Conservation (phyloP, 208 protist genomes). For the Leishmania tarentolae region DNA sequence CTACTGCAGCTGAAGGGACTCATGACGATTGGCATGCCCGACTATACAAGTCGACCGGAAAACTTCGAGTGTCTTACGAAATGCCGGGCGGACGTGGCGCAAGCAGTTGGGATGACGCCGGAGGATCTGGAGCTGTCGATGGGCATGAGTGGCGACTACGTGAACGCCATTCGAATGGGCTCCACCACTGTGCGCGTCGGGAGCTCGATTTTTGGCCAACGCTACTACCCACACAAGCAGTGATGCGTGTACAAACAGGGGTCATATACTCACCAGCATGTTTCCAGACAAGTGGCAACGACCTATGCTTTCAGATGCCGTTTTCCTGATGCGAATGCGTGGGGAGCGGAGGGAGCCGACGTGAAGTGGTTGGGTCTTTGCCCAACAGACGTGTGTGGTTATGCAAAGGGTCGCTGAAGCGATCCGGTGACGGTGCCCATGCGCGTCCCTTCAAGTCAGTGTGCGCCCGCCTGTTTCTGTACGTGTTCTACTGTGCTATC, state of each 20-base stretch:
- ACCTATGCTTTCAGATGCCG: background rate
- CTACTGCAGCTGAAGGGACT: conserved; percentile 89
- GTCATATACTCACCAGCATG: background rate
- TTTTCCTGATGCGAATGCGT: background rate
- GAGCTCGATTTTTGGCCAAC: conserved; percentile 93
- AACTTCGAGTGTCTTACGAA: conserved; percentile 89
- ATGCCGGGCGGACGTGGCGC: conserved; percentile 68
- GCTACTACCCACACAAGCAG: conserved; percentile 78
- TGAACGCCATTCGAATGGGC: conserved; percentile 94
- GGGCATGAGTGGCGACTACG: conserved; percentile 97
- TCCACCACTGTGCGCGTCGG: conserved; percentile 96
- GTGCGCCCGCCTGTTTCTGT: background rate
- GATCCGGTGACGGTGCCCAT: background rate
- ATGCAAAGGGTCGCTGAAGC: background rate
- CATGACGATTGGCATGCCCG: conserved; percentile 97
- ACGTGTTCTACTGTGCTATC: background rate
- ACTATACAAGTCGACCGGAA: conserved; percentile 70
- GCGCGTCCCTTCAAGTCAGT: background rate
- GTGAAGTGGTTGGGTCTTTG: background rate
- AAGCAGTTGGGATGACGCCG: conserved; percentile 44
- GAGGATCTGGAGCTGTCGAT: conserved; percentile 92
- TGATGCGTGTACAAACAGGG: background rate
- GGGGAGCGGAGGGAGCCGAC: background rate
- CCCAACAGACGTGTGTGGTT: background rate
- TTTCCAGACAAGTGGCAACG: background rate